Base-by-base conservation (phyloP, 371 early-diverging fungal genomes). In the Mortierella sp. region DNA sequence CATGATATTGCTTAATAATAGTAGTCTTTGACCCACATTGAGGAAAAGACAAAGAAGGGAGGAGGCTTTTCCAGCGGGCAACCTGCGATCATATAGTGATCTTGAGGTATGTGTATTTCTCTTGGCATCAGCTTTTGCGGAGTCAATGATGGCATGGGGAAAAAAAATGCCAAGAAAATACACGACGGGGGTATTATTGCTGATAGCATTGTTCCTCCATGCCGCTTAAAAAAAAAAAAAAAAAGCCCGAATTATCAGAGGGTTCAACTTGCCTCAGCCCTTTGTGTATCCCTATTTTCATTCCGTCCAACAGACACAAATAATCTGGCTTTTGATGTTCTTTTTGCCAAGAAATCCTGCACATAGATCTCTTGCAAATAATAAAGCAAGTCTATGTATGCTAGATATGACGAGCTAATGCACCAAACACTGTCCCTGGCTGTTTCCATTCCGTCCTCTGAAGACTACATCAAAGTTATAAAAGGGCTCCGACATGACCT, bases 141-240 rank as follows among this genome's bases (percentile, higher is more conserved):
- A 1, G 17, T 57, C 35, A 35, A 57, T 12, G 7, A 28, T 15
- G 12, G 31, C 12, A 22, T 31, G 3, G n/a, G 6, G 10, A 34
- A n/a, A 9, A n/a, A 35, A 57, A 31, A 57, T 34, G 57, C 35
- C 57, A 57, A 57, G 57, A 60, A 60, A 60, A 35, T 35, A 26
- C 40, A 35, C 17, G n/a, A 23, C 43, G 19, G n/a, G 17, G 8
- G 22, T 1, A 37, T 7, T 10, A 2, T 9, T 6, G 42, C 9
- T 13, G 7, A 5, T 28, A 17, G 10, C 17, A 29, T 29, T 28
- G 29, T 29, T 29, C 17, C 56, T 29, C 12, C 34, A 28, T 34
- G 13, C 4, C 17, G 19, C 6, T 28, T 19, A 4, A 19, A 32
- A n/a, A 13, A 55, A 55, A 26, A 55, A 29, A 2, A 29, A 28